phyloP scores from a whole-genome alignment of 768 basidiomycete genomes.

The Boletus rubropictus region DNA sequence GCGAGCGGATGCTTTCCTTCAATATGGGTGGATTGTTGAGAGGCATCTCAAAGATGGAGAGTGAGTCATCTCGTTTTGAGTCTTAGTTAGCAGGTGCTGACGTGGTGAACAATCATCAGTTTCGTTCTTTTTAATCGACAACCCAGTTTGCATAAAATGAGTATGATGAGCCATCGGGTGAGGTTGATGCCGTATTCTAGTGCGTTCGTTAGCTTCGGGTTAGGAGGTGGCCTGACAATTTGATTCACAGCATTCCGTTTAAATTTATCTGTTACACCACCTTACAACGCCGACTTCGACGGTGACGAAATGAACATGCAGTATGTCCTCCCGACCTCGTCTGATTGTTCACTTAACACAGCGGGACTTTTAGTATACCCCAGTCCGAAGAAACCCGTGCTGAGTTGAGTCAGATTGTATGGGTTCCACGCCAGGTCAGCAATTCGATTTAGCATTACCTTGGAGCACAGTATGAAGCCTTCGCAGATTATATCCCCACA shows the following conservation, averaged over 20 bases:
- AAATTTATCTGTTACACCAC: conserved; percentile 96
- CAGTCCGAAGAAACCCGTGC: conserved; percentile 98
- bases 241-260: conserved; percentile 76
- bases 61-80: conserved; percentile 46
- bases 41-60: conserved; percentile 97
- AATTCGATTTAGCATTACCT: neutral
- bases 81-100: neutral
- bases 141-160: conserved; percentile 98
- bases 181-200: conserved; percentile 98
- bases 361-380: conserved; percentile 61
- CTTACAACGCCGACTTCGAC: conserved; percentile 99
- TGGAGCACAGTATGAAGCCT: neutral
- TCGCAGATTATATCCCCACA: conserved; percentile 94
- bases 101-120: conserved; percentile 5
- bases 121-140: conserved; percentile 87
- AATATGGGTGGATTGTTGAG: conserved; percentile 99
- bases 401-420: conserved; percentile 95
- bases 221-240: neutral
- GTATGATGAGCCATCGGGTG: conserved; percentile 99
- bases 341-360: conserved; percentile 6
- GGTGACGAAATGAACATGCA: conserved; percentile 99
- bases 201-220: conserved; percentile 38
- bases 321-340: conserved; percentile 46
- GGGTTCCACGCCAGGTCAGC: conserved; percentile 91
- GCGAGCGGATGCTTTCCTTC: conserved; percentile 88